Evolutionary conservation across 257 asterid species (phyloP).

Genomic region (Marsdenia floribunda): DNA sequence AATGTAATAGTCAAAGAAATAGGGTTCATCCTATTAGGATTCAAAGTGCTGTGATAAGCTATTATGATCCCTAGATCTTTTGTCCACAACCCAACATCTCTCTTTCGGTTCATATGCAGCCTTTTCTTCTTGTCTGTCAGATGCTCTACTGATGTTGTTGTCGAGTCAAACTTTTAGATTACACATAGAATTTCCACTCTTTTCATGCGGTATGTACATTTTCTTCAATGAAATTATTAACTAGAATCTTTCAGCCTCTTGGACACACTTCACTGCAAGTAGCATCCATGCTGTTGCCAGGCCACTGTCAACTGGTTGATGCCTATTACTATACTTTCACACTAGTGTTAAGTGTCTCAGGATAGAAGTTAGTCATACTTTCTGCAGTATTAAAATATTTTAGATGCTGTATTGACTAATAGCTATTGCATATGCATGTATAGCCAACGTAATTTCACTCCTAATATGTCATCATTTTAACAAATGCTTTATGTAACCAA

Average conservation of each 20-base stretch:
- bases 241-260: slow-evolving; percentile 68
- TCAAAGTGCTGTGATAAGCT: no score
- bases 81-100: neutral
- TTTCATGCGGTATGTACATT: slow-evolving; percentile 61
- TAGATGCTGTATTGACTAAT: neutral
- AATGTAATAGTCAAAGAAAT: no score
- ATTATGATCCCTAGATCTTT: no score
- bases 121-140: neutral
- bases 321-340: slow-evolving; percentile 42
- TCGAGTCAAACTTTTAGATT: neutral
- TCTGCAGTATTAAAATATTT: neutral
- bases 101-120: neutral
- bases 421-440: neutral
- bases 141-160: neutral
- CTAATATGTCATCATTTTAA: neutral
- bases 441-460: neutral
- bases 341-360: slow-evolving; percentile 38
- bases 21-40: no score
- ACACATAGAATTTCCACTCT: neutral
- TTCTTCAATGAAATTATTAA: slow-evolving; percentile 66
- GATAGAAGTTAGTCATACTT: neutral
- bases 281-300: slow-evolving; percentile 51
- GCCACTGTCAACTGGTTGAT: slow-evolving; percentile 56
- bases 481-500: neutral
- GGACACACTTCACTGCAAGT: slow-evolving; percentile 80